Evolutionary conservation across 2,329 filamentous ascomycete species (phyloP), one percentile per base, ranked within the genome.

Genomic region (Xylariaceae sp.): DNA sequence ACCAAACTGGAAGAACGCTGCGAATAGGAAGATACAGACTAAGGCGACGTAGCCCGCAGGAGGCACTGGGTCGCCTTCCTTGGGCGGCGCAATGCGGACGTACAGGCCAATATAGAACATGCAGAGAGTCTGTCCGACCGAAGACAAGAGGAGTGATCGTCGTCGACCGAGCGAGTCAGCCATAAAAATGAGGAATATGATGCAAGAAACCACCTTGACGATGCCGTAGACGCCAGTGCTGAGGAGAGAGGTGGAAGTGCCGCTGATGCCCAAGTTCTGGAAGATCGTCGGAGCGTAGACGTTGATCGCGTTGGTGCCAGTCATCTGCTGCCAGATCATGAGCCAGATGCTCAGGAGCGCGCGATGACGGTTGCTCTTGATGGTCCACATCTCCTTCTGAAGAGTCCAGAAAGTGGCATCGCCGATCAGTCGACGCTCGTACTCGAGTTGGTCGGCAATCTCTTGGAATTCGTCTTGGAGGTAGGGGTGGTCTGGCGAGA

Each of bases 241-340:
- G 57, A 83, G 78, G 22, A 83, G 72, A 28, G 71, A 72, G 43
- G 70, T 71, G 30, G 66, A 57, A 12, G 70, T 77, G 0, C 74
- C 73, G 1, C 55, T 65, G 41, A 65, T 54, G 19, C 63, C 63
- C 15, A 65, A 54, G 40, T 58, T 56, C 35, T 51, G 50, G 51
- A 62, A 61, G 42, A 63, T 62, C 30, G 51, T 54, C 7, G 60
- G 60, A 17, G 59, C 59, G 41, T 63, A 63, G 19, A 56, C 56
- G 44, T 63, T 63, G 49, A 63, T 61, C 29, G 60, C 60, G 43
- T 63, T 67, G 11, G 60, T 63, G 59, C 81, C 82, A 0, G 83
- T 87, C 77, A 87, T 83, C 59, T 87, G 83, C 60, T 88, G 83
- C 59, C 80, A 86, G 30, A 85, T 66, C 82, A 82, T 69, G 38